phyloP scores from a whole-genome alignment of 208 protist species.

The Leishmania tropica region DNA sequence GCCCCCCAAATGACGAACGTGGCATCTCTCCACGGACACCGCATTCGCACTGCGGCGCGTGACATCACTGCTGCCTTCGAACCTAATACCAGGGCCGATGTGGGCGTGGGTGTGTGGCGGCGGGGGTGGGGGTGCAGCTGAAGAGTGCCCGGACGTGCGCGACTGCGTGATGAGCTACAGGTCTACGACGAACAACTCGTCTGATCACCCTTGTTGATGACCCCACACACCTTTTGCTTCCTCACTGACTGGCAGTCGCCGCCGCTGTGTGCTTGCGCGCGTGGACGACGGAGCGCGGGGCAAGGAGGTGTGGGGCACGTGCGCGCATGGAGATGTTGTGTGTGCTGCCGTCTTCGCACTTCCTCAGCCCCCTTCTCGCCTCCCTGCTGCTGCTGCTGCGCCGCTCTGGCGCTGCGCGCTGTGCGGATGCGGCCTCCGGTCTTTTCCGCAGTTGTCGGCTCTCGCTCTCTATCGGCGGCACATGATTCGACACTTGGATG shows the following conservation, averaged over 20 bases:
- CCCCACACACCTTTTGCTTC: constrained; percentile 31
- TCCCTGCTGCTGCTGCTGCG: background rate
- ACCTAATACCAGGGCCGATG: constrained; percentile 11
- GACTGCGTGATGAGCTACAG: constrained; percentile 10
- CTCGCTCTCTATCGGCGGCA: background rate
- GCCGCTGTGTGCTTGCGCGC: background rate
- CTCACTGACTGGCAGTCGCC: constrained; percentile 27
- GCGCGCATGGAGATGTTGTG: background rate
- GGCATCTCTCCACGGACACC: constrained; percentile 23
- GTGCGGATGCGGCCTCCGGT: too few relatives aligned
- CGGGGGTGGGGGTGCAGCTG: too few relatives aligned
- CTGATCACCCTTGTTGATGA: constrained; percentile 26
- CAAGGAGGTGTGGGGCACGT: background rate
- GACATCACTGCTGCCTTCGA: constrained; percentile 20
- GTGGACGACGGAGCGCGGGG: background rate
- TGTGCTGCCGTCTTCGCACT: background rate
- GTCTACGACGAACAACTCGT: constrained; percentile 34
- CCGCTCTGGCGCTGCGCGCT: background rate
- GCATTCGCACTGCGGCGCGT: constrained; percentile 11
- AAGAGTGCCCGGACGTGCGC: background rate
- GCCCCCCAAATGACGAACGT: constrained; percentile 8
- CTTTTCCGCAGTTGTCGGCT: too few relatives aligned
- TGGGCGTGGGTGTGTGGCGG: background rate
- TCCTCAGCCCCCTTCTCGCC: background rate
- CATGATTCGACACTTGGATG: constrained; percentile 23